Conservation (phyloP, 768 basidiomycete species). For the Fibroporia radiculosa region DNA sequence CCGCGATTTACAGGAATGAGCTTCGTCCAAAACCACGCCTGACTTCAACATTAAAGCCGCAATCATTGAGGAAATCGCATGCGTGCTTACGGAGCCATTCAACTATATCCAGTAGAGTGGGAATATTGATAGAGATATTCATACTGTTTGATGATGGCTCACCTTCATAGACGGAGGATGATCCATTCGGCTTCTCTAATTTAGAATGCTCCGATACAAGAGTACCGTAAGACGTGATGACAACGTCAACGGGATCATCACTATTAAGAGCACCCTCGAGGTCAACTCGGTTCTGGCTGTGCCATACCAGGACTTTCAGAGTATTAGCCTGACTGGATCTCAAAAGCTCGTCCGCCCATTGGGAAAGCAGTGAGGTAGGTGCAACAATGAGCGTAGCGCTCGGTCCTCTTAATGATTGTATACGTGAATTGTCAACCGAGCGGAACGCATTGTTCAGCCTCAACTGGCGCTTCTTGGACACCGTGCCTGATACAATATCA, state of each 20-base stretch:
- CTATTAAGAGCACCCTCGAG: slow-evolving; percentile 51
- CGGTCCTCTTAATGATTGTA: slow-evolving; percentile 23
- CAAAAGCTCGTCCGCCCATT: slow-evolving; percentile 91
- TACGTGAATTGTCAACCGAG: slow-evolving; percentile 21
- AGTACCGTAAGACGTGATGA: slow-evolving; percentile 89
- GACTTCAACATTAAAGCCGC: neutral
- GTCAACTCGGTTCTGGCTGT: slow-evolving; percentile 79
- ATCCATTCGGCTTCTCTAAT: slow-evolving; percentile 40
- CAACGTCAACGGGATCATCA: slow-evolving; percentile 62
- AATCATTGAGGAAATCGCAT: neutral
- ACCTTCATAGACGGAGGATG: slow-evolving; percentile 67
- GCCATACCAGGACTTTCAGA: slow-evolving; percentile 69
- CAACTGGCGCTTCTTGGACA: slow-evolving; percentile 44
- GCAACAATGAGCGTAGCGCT: slow-evolving; percentile 85
- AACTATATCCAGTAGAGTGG: slow-evolving; percentile 32
- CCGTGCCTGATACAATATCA: slow-evolving; percentile 18
- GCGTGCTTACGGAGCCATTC: slow-evolving; percentile 54
- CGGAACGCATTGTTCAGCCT: slow-evolving; percentile 60
- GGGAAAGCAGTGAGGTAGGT: slow-evolving; percentile 83
- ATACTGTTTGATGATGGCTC: slow-evolving; percentile 13
- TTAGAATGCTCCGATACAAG: slow-evolving; percentile 84
- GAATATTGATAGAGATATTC: neutral
- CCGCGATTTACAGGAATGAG: slow-evolving; percentile 90
- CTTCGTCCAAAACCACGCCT: slow-evolving; percentile 80
- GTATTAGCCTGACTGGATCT: slow-evolving; percentile 71